These are phyloP conservation scores for Emmonsiellopsis sp. DNA, from an alignment of 2,329 filamentous ascomycete species.

Conservation along the genomic window DNA sequence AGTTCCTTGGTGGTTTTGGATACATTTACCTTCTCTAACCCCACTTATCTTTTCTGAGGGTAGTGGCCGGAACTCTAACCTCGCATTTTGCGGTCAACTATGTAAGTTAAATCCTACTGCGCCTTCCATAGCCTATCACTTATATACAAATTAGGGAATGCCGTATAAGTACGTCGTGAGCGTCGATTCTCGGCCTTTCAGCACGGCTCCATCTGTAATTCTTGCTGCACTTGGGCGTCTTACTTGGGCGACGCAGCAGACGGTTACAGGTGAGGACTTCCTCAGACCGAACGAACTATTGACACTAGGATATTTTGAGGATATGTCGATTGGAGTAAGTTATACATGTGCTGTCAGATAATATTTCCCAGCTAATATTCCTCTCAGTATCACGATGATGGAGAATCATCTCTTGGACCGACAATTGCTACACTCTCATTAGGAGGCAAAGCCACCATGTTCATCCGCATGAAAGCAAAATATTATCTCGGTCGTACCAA, in stretches of 20 bases:
- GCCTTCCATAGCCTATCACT: background rate
- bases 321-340: constrained; percentile 43
- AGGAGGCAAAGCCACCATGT: constrained; percentile 44
- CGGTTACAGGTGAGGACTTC: constrained; percentile 22
- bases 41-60: background rate
- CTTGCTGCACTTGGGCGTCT: constrained; percentile 39
- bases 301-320: constrained; percentile 45
- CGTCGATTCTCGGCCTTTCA: constrained; percentile 35
- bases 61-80: constrained; percentile 31
- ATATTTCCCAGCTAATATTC: background rate
- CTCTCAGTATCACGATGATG: constrained; percentile 48
- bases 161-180: constrained; percentile 51
- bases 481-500: constrained; percentile 28
- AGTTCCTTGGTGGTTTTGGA: background rate
- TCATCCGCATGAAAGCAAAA: constrained; percentile 44
- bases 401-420: constrained; percentile 45
- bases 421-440: constrained; percentile 48
- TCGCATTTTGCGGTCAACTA: constrained; percentile 42
- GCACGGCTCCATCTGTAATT: constrained; percentile 32
- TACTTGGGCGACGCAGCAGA: constrained; percentile 42
- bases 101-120: constrained; percentile 18
- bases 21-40: background rate
- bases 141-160: constrained; percentile 35
- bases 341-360: background rate
- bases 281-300: constrained; percentile 47